Evolutionary conservation across 2,329 filamentous ascomycete genomes (phyloP).

Genomic region (Fusarium verticillioides): DNA sequence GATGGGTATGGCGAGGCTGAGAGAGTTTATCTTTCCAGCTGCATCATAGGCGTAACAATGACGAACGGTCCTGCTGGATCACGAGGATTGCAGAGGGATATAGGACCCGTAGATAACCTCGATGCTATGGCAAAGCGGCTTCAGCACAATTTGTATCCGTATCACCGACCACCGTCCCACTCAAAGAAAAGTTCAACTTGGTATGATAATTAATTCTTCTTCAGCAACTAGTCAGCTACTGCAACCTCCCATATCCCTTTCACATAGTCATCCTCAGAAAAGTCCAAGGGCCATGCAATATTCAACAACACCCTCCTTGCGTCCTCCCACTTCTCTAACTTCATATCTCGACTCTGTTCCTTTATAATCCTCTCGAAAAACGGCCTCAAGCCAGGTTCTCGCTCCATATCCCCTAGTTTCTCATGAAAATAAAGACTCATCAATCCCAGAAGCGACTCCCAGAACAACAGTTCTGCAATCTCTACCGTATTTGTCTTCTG

Average conservation of each 20-base stretch:
- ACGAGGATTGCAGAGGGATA: accelerated
- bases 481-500: not conserved
- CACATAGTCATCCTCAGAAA: not conserved
- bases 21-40: not conserved
- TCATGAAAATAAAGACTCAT: not conserved
- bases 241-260: not conserved
- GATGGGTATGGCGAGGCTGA: not conserved
- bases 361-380: not conserved
- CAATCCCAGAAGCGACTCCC: conserved; percentile 2
- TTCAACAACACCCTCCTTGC: not conserved
- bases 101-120: accelerated
- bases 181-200: not conserved
- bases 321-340: not conserved
- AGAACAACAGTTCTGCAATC: not conserved
- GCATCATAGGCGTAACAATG: accelerated
- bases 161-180: not conserved
- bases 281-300: not conserved
- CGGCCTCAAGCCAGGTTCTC: not conserved
- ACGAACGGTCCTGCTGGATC: accelerated
- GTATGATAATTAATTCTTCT: not conserved
- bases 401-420: not conserved
- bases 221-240: not conserved
- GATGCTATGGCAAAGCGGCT: not conserved
- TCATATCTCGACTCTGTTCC: not conserved
- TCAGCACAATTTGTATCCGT: not conserved